Evolutionary conservation across 441 rosid genomes (phyloP).

Genomic region (Syzygium malaccense): DNA sequence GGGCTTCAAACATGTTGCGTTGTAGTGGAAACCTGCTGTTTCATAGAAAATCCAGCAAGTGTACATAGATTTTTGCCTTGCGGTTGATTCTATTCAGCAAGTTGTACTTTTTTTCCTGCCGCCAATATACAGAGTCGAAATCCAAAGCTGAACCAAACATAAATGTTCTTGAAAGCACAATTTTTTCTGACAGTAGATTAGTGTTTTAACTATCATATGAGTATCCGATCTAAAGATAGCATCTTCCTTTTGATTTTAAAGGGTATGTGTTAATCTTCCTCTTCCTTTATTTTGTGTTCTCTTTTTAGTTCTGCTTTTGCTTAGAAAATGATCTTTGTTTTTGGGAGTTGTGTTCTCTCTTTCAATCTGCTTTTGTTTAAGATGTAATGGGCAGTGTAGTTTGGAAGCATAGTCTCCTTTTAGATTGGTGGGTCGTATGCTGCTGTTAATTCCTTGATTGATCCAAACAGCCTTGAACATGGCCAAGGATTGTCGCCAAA

Average conservation of each 20-base stretch:
- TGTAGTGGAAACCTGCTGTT: neutral
- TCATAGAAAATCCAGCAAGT: too few species aligned
- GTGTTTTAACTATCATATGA: neutral
- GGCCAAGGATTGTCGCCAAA: too few species aligned
- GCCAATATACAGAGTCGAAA: neutral
- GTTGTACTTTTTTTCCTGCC: neutral
- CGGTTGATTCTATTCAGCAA: neutral
- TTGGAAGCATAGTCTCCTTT: neutral
- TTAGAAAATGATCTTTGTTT: neutral
- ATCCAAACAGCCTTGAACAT: too few species aligned
- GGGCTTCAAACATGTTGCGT: too few species aligned
- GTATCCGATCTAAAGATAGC: too few species aligned
- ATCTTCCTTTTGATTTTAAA: too few species aligned
- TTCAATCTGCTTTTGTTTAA: neutral
- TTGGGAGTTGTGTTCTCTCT: accelerated
- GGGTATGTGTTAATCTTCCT: too few species aligned
- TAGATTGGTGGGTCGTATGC: too few species aligned
- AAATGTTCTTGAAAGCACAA: neutral
- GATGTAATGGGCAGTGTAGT: neutral
- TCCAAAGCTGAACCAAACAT: neutral
- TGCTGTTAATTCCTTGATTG: too few species aligned
- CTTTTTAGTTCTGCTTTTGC: neutral
- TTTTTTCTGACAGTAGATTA: neutral
- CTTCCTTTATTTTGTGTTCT: neutral
- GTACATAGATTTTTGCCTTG: neutral